phyloP scores from a whole-genome alignment of 2,329 filamentous ascomycete species.

The Alternaria triticina region DNA sequence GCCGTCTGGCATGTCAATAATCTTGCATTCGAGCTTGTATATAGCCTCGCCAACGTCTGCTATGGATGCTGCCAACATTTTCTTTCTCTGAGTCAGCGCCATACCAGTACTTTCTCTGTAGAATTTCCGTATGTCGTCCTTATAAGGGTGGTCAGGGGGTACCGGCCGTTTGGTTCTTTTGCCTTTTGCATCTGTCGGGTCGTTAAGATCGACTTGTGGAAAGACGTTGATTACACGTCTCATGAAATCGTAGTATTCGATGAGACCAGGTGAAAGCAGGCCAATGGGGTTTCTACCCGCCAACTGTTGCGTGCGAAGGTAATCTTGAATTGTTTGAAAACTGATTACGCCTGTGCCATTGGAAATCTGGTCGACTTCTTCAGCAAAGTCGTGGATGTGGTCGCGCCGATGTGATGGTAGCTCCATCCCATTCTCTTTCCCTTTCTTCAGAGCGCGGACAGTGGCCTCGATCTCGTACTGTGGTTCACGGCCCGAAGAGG shows the following conservation, averaged over 20 bases:
- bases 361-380: constrained; percentile 26
- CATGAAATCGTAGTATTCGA: constrained; percentile 13
- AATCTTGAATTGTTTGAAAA: constrained; percentile 18
- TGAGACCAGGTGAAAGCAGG: constrained; percentile 14
- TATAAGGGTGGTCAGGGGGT: constrained; percentile 11
- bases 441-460: constrained; percentile 28
- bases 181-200: background rate
- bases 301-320: constrained; percentile 27
- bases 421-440: constrained; percentile 26
- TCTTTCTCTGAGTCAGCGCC: background rate
- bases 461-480: constrained; percentile 40
- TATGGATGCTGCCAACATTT: constrained; percentile 18
- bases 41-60: constrained; percentile 36
- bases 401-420: constrained; percentile 36
- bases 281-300: constrained; percentile 29
- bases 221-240: constrained; percentile 14
- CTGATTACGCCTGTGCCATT: constrained; percentile 26
- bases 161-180: background rate
- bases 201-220: constrained; percentile 17
- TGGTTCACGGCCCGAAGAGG: constrained; percentile 29
- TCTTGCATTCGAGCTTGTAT: constrained; percentile 36
- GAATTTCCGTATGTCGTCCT: constrained; percentile 5
- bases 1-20: constrained; percentile 29
- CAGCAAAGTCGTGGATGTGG: constrained; percentile 34
- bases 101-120: constrained; percentile 1